Conservation (phyloP, 345 rosid species). For the Pseudoturritis turrita region DNA sequence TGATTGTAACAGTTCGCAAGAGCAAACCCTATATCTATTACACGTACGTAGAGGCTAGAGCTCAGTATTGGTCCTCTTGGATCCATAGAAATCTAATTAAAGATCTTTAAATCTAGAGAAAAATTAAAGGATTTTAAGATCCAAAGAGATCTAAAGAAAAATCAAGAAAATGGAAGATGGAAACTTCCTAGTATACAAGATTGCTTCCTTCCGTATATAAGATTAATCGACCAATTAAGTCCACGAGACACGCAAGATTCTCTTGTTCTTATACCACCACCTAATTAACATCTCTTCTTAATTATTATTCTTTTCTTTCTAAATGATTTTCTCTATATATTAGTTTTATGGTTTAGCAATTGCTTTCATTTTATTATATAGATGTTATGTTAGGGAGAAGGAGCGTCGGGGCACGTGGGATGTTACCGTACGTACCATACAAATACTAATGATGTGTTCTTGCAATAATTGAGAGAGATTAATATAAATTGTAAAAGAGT, state of each 20-base stretch:
- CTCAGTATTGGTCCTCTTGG: neutral
- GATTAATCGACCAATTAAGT: conserved; percentile 16
- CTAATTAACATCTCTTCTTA: conserved; percentile 9
- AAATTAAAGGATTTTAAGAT: conserved; percentile 2
- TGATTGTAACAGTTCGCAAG: neutral
- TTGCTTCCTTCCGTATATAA: conserved; percentile 17
- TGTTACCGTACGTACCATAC: conserved; percentile 34
- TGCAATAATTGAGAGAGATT: conserved; percentile 20
- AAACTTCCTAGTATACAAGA: conserved; percentile 24
- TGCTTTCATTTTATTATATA: neutral
- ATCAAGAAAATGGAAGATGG: conserved; percentile 1
- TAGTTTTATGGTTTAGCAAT: neutral
- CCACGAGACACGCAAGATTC: conserved; percentile 32
- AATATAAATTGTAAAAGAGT: conserved; percentile 18
- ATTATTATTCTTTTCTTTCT: neutral
- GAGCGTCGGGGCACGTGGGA: conserved; percentile 28
- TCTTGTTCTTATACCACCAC: conserved; percentile 17
- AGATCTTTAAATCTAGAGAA: neutral
- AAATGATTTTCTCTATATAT: neutral
- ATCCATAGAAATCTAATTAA: neutral
- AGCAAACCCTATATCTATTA: neutral
- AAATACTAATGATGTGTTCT: conserved; percentile 21
- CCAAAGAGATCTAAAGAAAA: conserved; percentile 3
- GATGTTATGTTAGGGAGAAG: conserved; percentile 19
- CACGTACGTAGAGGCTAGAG: neutral